Base-by-base conservation (phyloP, 2,329 filamentous ascomycete species). In the Neoarthrinium moseri region DNA sequence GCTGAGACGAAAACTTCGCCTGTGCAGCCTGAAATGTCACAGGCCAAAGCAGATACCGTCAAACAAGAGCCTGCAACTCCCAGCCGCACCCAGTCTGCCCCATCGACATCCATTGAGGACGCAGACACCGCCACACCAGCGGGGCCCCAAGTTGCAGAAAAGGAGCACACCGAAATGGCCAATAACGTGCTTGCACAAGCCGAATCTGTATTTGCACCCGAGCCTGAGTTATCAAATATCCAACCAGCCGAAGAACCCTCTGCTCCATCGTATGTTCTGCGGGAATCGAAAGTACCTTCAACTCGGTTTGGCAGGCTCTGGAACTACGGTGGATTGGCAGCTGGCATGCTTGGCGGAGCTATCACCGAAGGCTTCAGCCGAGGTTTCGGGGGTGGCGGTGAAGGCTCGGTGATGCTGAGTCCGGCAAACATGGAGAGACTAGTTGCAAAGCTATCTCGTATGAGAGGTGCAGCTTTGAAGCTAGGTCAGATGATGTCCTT, bases 401-500 rank as follows among this genome's bases (percentile, higher is more conserved):
- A 77, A 49, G 89, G 91, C 1, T 96, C 91, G 1, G 74, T 96
- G 7, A 83, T 99, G 71, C 80, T 99, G 46, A 97, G 89, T 65
- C 80, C 89, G 5, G 84, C 77, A 8, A 99, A 99, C 60, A 91
- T 97, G 80, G 91, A 97, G 63, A 81, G 95, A 38, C 78, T 99
- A 7, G 94, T 99, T 2, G 78, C 89, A 5, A 96, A 95, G 66
- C 78, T 99, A 3, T 97, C 92, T 3, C 87, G 89, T 18, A 99
- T 99, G 94, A 83, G 94, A 59, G 94, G 94, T 29, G 95, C 94
- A 5, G 94, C 94, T n/a, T 74, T 99, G 33, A 99, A 99, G 71
- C 71, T 99, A 21, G 95, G 94, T 1, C 94, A 99, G 71, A 94
- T 97, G 87, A 87, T 99, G 76, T 96, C 91, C 65, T 94, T 99